These are phyloP conservation scores for Leccinellum luteum DNA, from an alignment of 768 basidiomycete genomes.

Conservation along the genomic window DNA sequence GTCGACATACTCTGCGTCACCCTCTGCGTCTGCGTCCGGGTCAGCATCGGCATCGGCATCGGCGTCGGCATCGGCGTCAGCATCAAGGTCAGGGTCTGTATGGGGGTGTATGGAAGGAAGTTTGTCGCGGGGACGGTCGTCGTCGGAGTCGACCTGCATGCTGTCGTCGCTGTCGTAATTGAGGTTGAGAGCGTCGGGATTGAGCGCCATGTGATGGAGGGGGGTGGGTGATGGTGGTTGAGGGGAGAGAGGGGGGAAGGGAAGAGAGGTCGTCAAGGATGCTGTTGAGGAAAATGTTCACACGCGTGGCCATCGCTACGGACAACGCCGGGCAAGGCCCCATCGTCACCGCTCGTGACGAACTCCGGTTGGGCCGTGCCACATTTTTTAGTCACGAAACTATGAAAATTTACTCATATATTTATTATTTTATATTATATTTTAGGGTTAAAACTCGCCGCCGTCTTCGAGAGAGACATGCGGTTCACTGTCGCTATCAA, in stretches of 20 bases:
- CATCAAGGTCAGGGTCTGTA: constrained; percentile 30
- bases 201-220: constrained; percentile 35
- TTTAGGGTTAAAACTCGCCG: too few species aligned
- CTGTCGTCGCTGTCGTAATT: constrained; percentile 54
- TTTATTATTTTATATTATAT: constrained; percentile 1
- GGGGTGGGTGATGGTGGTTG: constrained; percentile 31
- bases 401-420: constrained; percentile 3
- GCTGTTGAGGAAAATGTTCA: constrained; percentile 40
- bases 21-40: constrained; percentile 39
- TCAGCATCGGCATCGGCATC: constrained; percentile 65
- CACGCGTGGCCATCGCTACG: constrained; percentile 42
- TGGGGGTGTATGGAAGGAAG: constrained; percentile 18
- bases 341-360: constrained; percentile 42
- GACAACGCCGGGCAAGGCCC: constrained; percentile 43
- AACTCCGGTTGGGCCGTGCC: constrained; percentile 37
- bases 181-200: constrained; percentile 47
- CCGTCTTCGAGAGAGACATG: constrained; percentile 2
- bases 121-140: constrained; percentile 28
- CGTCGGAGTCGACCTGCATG: constrained; percentile 72
- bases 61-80: constrained; percentile 40
- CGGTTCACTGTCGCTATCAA: constrained; percentile 9
- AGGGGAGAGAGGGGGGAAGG: constrained; percentile 34
- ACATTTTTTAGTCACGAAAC: constrained; percentile 31
- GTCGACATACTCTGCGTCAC: constrained; percentile 41
- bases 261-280: constrained; percentile 40